These are phyloP conservation scores for Mycena leptocephala DNA, from an alignment of 768 basidiomycete species.

Conservation along the genomic window DNA sequence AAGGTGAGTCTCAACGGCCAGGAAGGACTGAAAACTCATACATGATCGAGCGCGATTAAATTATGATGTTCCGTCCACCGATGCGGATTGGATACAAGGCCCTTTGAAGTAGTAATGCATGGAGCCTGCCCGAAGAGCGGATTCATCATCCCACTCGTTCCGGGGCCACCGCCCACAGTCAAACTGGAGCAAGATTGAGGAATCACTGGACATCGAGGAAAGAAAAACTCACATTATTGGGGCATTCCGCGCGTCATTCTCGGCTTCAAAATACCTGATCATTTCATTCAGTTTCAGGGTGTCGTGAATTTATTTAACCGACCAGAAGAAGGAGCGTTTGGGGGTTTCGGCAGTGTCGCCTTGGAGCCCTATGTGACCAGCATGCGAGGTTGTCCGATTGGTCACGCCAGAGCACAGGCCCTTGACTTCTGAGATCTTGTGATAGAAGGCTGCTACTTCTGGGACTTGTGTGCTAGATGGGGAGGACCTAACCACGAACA, in stretches of 20 bases:
- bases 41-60: conserved; percentile 43
- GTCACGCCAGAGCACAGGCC: no score
- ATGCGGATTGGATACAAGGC: background rate
- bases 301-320: background rate
- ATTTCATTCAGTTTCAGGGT: conserved; percentile 11
- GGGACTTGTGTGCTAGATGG: no score
- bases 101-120: background rate
- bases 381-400: conserved; percentile 27
- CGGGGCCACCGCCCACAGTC: conserved; percentile 53
- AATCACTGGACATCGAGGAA: background rate
- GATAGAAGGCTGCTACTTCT: no score
- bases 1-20: background rate
- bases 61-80: conserved; percentile 40
- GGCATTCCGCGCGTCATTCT: conserved; percentile 43
- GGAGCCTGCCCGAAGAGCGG: background rate
- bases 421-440: no score
- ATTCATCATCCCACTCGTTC: conserved; percentile 35
- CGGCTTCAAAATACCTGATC: conserved; percentile 51
- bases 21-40: conserved; percentile 20
- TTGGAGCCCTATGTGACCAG: conserved; percentile 49
- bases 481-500: no score
- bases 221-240: conserved; percentile 40
- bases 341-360: conserved; percentile 44
- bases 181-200: conserved; percentile 31
- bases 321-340: conserved; percentile 42